Conservation (phyloP, 2,329 filamentous ascomycete genomes). For the Helminthosporium solani region DNA sequence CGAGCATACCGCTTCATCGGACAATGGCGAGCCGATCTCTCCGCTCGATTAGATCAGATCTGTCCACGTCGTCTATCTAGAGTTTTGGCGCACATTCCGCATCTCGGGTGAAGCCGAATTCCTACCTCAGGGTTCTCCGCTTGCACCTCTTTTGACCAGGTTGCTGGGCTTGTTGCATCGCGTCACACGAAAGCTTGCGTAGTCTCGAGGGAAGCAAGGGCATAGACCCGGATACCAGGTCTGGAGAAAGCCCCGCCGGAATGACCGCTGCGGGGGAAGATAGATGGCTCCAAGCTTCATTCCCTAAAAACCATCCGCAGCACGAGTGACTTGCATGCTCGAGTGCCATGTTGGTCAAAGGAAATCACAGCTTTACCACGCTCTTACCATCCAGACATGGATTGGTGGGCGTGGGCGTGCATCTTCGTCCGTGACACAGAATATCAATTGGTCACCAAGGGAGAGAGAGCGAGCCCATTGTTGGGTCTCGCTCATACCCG, state of each 20-base stretch:
- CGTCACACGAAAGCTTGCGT: slow-evolving; percentile 22
- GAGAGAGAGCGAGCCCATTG: background rate
- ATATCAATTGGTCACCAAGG: slow-evolving; percentile 1
- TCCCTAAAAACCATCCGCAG: slow-evolving; percentile 19
- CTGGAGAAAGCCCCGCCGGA: slow-evolving; percentile 27
- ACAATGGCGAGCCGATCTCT: background rate
- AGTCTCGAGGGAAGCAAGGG: slow-evolving; percentile 32
- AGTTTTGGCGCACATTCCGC: slow-evolving; percentile 14
- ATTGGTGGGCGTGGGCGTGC: background rate
- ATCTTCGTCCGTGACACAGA: background rate
- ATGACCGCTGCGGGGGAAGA: slow-evolving; percentile 25
- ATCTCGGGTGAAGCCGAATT: slow-evolving; percentile 28
- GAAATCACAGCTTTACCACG: slow-evolving; percentile 11
- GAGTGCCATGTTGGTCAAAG: slow-evolving; percentile 12
- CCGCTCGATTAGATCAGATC: background rate
- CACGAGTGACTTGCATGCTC: slow-evolving; percentile 32
- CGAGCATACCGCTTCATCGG: background rate
- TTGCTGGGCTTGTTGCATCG: slow-evolving; percentile 30
- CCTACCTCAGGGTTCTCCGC: slow-evolving; percentile 16
- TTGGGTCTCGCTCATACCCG: background rate
- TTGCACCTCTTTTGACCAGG: slow-evolving; percentile 36
- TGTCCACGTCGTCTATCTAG: background rate
- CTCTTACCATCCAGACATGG: slow-evolving; percentile 3
- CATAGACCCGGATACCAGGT: slow-evolving; percentile 30
- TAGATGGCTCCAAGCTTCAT: slow-evolving; percentile 23